Conservation (phyloP, 495 filamentous ascomycete species). For the Hypoxylon trugodes region DNA sequence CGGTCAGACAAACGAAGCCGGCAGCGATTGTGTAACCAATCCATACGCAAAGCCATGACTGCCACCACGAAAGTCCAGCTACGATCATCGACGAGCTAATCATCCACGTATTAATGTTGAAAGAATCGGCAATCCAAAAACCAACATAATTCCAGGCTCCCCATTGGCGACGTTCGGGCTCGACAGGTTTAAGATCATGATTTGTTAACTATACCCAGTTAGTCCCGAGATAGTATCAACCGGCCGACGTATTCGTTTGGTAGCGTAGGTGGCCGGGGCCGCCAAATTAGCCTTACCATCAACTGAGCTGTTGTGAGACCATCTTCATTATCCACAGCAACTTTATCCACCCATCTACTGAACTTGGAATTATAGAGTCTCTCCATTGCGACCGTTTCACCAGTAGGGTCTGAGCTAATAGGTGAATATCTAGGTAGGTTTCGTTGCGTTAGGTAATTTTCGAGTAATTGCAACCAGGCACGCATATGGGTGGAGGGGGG, state of each 20-base stretch:
- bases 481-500: too few species aligned
- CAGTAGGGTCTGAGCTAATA: not conserved
- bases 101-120: slow-evolving; percentile 99
- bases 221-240: slow-evolving; percentile 19
- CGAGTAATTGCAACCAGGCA: slow-evolving; percentile 27
- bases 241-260: slow-evolving; percentile 3
- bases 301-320: slow-evolving; percentile 84
- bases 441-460: slow-evolving; percentile 34
- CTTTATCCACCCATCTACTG: slow-evolving; percentile 56
- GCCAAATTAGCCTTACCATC: slow-evolving; percentile 60
- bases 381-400: slow-evolving; percentile 26
- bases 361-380: slow-evolving; percentile 38
- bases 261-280: not conserved
- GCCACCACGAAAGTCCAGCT: slow-evolving; percentile 89
- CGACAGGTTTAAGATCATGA: slow-evolving; percentile 89
- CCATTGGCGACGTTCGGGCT: slow-evolving; percentile 86
- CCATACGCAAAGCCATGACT: slow-evolving; percentile 92
- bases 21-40: slow-evolving; percentile 82
- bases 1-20: slow-evolving; percentile 77
- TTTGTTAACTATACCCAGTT: slow-evolving; percentile 71
- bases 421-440: slow-evolving; percentile 17
- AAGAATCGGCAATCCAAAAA: slow-evolving; percentile 93
- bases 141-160: slow-evolving; percentile 87
- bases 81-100: slow-evolving; percentile 84
- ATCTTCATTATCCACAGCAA: slow-evolving; percentile 77